Evolutionary conservation across 805 yeast species (phyloP).

Genomic region (Kregervanrija pseudodelftensis): DNA sequence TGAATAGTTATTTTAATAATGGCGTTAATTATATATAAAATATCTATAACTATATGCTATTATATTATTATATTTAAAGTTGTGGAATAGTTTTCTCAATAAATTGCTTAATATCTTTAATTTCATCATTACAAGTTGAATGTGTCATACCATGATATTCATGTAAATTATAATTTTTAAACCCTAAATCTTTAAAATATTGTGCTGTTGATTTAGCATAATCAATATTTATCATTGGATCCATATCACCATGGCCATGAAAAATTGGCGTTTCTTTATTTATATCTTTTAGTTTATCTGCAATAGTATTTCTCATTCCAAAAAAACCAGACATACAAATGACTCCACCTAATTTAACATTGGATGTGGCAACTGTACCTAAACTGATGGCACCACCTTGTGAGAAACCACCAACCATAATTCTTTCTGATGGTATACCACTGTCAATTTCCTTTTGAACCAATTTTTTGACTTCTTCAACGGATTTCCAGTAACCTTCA

Average conservation of each 20-base stretch:
- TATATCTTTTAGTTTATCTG: slow-evolving; percentile 19
- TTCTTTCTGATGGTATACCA: slow-evolving; percentile 54
- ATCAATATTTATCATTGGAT: slow-evolving; percentile 49
- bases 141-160: slow-evolving; percentile 63
- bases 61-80: background rate
- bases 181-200: slow-evolving; percentile 40
- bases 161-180: slow-evolving; percentile 40
- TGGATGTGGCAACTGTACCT: slow-evolving; percentile 48
- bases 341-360: slow-evolving; percentile 69
- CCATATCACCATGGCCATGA: slow-evolving; percentile 82
- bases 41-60: background rate
- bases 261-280: slow-evolving; percentile 70
- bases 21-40: too few species aligned
- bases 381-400: slow-evolving; percentile 86
- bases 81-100: slow-evolving; percentile 28
- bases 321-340: slow-evolving; percentile 73
- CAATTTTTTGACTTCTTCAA: slow-evolving; percentile 36
- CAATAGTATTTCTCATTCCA: slow-evolving; percentile 29
- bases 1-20: background rate
- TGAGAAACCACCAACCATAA: slow-evolving; percentile 90
- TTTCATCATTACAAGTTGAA: slow-evolving; percentile 59
- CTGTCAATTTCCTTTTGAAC: slow-evolving; percentile 46
- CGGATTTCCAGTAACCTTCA: slow-evolving; percentile 45
- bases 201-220: slow-evolving; percentile 36
- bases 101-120: slow-evolving; percentile 45